These are phyloP conservation scores for Wickerhamiella galacta DNA, from an alignment of 805 yeast species.

Conservation along the genomic window DNA sequence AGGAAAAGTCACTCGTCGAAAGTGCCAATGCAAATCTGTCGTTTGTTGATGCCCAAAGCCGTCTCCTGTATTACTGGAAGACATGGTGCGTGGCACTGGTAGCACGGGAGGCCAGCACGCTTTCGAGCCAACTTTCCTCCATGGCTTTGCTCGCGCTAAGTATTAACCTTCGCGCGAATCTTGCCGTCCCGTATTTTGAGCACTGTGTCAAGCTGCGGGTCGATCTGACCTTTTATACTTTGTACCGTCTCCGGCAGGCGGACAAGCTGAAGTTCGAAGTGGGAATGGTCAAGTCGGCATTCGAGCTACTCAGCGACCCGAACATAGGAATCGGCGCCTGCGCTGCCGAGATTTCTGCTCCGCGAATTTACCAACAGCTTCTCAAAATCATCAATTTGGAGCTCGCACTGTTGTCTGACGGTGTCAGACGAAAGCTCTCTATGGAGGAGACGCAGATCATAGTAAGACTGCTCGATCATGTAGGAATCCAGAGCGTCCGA, in stretches of 20 bases:
- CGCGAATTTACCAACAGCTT: background rate
- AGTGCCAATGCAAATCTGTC: conserved; percentile 48
- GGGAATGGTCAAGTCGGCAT: background rate
- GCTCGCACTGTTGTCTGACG: conserved; percentile 8
- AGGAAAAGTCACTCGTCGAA: conserved; percentile 15
- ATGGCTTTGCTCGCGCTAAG: conserved; percentile 35
- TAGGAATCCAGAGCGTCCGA: conserved; percentile 44
- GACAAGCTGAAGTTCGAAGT: conserved; percentile 2
- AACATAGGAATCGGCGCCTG: background rate
- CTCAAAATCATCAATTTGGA: conserved; percentile 5
- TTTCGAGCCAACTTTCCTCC: conserved; percentile 8
- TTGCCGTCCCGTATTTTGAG: conserved; percentile 30
- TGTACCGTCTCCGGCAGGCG: conserved; percentile 6
- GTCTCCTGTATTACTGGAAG: conserved; percentile 61
- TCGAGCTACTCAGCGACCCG: background rate
- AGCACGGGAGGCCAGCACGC: conserved; percentile 21
- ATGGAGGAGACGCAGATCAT: conserved; percentile 6
- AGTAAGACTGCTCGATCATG: conserved; percentile 37
- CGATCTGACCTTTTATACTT: conserved; percentile 44
- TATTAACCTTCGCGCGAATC: conserved; percentile 33
- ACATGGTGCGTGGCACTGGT: conserved; percentile 51
- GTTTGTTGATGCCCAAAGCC: conserved; percentile 45
- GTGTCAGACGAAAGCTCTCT: conserved; percentile 9
- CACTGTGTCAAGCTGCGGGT: conserved; percentile 44
- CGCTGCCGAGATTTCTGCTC: background rate